phyloP scores from a whole-genome alignment of 2,329 filamentous ascomycete species.

The Ramularia collo-cygni region DNA sequence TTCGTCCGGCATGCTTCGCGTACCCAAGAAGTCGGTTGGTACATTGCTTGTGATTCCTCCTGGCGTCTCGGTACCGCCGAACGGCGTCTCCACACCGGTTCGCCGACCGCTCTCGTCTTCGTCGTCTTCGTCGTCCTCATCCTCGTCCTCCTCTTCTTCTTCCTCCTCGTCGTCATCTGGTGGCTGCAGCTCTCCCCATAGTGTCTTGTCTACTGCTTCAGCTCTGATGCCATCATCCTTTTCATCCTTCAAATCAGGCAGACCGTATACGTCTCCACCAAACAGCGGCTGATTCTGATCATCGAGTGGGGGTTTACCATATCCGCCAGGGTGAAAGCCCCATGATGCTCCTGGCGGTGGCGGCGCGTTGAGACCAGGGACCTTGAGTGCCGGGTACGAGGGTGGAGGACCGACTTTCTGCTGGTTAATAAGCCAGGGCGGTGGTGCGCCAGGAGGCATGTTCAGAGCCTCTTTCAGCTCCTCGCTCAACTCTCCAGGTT shows the following conservation, averaged over 20 bases:
- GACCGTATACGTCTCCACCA: conserved; percentile 90
- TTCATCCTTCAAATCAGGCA: conserved; percentile 45
- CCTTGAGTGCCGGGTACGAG: conserved; percentile 90
- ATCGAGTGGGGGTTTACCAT: conserved; percentile 91
- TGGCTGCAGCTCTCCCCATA: conserved; percentile 89
- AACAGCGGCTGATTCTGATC: conserved; percentile 88
- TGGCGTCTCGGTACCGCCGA: conserved; percentile 65
- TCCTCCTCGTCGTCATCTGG: conserved; percentile 50
- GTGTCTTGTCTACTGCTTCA: conserved; percentile 75
- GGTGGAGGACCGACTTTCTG: conserved; percentile 90
- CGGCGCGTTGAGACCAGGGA: conserved; percentile 88
- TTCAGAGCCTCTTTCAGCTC: conserved; percentile 86
- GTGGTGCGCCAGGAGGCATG: conserved; percentile 86
- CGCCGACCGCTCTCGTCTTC: conserved; percentile 50
- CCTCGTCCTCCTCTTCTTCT: conserved; percentile 58
- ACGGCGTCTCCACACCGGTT: conserved; percentile 62
- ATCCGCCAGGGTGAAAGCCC: conserved; percentile 93
- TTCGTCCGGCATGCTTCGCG: conserved; percentile 73
- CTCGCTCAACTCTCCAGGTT: conserved; percentile 83
- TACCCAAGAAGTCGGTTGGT: conserved; percentile 69
- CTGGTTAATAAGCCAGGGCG: conserved; percentile 95
- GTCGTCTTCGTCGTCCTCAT: conserved; percentile 67
- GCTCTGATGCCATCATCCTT: conserved; percentile 50
- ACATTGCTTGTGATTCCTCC: conserved; percentile 73
- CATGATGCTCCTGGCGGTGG: conserved; percentile 82